Conservation (phyloP, 2,329 filamentous ascomycete species). For the Colletotrichum caudatum region DNA sequence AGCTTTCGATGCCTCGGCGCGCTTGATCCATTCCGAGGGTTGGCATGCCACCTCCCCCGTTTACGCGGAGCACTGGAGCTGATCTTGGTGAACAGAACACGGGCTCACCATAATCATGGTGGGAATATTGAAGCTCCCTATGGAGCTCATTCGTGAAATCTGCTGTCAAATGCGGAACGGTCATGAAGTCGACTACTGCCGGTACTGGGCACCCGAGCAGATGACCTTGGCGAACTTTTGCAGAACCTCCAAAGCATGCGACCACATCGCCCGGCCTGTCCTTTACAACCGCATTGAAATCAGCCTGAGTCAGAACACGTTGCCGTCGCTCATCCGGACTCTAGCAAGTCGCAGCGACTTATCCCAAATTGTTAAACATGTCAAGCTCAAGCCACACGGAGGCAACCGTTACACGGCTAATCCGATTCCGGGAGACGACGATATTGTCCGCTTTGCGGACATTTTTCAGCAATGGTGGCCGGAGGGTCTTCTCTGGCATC, state of each 20-base stretch:
- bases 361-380: neutral
- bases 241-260: neutral
- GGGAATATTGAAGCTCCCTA: neutral
- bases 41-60: neutral
- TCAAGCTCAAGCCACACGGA: neutral
- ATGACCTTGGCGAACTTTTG: neutral
- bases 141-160: neutral
- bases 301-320: neutral
- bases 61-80: neutral
- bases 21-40: neutral
- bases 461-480: no score
- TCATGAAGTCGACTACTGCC: neutral
- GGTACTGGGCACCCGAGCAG: neutral
- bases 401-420: rapidly evolving
- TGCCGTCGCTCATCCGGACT: neutral
- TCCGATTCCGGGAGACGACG: no score
- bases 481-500: no score
- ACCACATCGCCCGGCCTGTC: neutral
- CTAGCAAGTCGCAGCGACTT: neutral
- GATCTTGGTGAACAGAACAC: neutral
- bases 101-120: no score
- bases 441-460: no score
- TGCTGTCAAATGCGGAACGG: neutral
- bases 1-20: neutral
- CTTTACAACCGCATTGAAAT: neutral